Evolutionary conservation across 75 land plant genomes (phyloP).

Genomic region (Pinus taeda): DNA sequence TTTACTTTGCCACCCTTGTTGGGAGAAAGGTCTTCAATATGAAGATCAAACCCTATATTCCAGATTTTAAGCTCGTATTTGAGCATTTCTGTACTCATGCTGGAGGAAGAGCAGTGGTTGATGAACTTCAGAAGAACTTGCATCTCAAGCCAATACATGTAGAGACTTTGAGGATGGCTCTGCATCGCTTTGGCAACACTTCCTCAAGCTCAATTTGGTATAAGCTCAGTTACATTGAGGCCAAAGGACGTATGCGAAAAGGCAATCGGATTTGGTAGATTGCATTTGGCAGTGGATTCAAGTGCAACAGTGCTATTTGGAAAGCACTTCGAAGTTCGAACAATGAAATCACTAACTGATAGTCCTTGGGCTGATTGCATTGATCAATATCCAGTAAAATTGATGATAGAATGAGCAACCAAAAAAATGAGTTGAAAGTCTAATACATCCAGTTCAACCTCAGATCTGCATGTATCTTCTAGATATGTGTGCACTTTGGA

Average conservation of each 20-base stretch:
- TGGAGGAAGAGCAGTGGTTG: constrained; percentile 66
- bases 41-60: constrained; percentile 60
- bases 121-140: constrained; percentile 64
- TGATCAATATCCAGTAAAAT: constrained; percentile 35
- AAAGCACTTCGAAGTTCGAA: constrained; percentile 42
- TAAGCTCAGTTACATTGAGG: constrained; percentile 52
- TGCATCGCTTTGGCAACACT: constrained; percentile 62
- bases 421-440: not conserved
- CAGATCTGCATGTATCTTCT: not conserved
- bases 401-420: not conserved
- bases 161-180: constrained; percentile 58
- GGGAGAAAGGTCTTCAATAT: constrained; percentile 42
- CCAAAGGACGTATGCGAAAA: constrained; percentile 47
- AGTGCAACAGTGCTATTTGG: constrained; percentile 77
- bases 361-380: constrained; percentile 58
- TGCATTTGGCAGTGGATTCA: constrained; percentile 62
- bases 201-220: constrained; percentile 70
- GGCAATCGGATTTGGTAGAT: constrained; percentile 65
- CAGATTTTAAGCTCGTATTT: constrained; percentile 69
- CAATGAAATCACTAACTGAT: constrained; percentile 21
- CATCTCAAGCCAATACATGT: constrained; percentile 43
- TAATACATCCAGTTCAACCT: not conserved
- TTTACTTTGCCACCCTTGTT: constrained; percentile 54
- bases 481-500: not conserved
- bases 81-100: constrained; percentile 72